Evolutionary conservation across 2,329 filamentous ascomycete species (phyloP), one percentile per base, ranked within the genome.

Genomic region (Elsinoe ampelina): DNA sequence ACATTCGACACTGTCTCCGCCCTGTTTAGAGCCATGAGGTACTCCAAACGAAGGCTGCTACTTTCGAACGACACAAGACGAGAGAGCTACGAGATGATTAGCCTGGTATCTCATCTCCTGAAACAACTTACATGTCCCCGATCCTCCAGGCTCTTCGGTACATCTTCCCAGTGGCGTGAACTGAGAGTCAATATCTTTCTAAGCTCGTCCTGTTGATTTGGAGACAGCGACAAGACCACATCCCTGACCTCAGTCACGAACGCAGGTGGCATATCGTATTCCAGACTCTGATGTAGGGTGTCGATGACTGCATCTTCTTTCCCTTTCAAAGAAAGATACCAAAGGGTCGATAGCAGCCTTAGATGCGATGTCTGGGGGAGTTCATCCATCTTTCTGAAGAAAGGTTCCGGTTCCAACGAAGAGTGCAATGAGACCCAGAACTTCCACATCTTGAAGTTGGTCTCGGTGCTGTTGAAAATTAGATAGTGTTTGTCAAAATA

Each of bases 401-500:
- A 19, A 26, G 41, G 41, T 22, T 36, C 35, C 12, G 41, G 6
- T 1, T 26, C 35, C 7, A 52, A 12, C 10, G 10, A 19, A 8
- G 48, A 15, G 20, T 52, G 48, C 2, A 34, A 30, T 15, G 8
- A 13, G 11, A 34, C 32, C 48, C 48, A 52, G 13, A 39, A 5
- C n/a, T 52, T 52, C 48, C 48, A 52, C 12, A 35, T 38, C 34
- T 26, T 52, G 48, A 52, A n/a, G 22, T 52, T 35, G 6, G 19
- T 26, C 12, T 15, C 17, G 15, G 26, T 35, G 15, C 48, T 50
- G 8, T 34, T 34, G 5, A 5, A n/a, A n/a, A 12, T 50, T 30
- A 50, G 45, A 5, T 30, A 30, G 26, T 30, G 26, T 7, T 30
- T 30, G 7, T 30, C 26, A 30, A 8, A 30, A 30, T 30, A 7